Evolutionary conservation across 2,329 filamentous ascomycete species (phyloP), one percentile per base, ranked within the genome.

Genomic region (Rutstroemia sp.): DNA sequence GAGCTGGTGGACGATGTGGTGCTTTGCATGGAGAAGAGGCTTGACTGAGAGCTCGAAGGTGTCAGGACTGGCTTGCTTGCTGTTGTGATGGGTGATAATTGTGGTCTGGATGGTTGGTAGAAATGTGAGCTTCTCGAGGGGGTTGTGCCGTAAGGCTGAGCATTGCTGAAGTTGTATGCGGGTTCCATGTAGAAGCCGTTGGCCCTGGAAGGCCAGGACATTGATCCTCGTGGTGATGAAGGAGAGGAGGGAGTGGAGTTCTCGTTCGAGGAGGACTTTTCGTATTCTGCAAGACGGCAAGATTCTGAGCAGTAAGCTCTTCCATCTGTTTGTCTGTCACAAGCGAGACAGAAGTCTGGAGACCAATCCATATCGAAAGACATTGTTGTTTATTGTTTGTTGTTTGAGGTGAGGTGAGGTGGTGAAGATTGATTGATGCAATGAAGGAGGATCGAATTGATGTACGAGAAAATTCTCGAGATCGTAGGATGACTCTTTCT

Each of bases 301-400:
- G 88, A 83, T 75, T 96, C 91, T 48, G 90, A 95, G 80, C 92
- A 96, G 79, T 95, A 96, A 63, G 88, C 84, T 60, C 85, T 85
- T 56, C 85, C 85, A 62, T 88, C 82, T 59, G 88, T 91, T 75
- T 95, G 89, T 75, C 87, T 87, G 76, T 96, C 92, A 78, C 92
- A 96, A 76, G 88, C 85, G 66, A 96, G 84, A 79, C 92, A 96
- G 81, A 90, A 96, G 74, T 95, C 87, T 72, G 88, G 89, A 67
- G 88, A 88, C 90, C 92, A 96, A 53, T 71, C 69, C 64, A 70
- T 69, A 61, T 69, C 63, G 56, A 61, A 62, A 54, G 65, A 62
- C 68, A 70, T 70, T 19, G 59, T 60, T 63, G 58, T 49, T 54
- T 55, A n/a, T 60, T 37, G 19, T 57, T 41, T 58, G 58, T 41